phyloP scores from a whole-genome alignment of 2,329 filamentous ascomycete genomes.

The Colletotrichum liaoningense region DNA sequence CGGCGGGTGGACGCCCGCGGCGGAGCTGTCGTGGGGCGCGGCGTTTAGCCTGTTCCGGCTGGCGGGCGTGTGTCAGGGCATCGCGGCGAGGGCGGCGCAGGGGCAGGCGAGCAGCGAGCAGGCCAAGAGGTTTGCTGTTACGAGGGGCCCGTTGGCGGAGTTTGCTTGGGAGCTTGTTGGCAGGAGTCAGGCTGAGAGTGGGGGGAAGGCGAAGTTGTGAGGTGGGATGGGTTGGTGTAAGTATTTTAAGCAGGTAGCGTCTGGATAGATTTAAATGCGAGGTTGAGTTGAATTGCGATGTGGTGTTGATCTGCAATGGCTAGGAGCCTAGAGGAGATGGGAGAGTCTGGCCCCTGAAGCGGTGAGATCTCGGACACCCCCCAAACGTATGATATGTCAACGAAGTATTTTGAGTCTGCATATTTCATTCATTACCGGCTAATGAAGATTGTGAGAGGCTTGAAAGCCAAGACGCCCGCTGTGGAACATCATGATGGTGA shows the following conservation, averaged over 20 bases:
- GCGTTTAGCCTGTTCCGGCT: constrained; percentile 72
- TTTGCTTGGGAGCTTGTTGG: constrained; percentile 80
- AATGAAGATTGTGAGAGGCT: too few relatives aligned
- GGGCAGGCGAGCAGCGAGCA: constrained; percentile 90
- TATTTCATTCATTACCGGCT: too few relatives aligned
- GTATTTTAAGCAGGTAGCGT: not conserved
- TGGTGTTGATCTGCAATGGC: too few relatives aligned
- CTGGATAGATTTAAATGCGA: not conserved
- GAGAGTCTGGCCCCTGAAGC: too few relatives aligned
- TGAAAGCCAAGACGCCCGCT: too few relatives aligned
- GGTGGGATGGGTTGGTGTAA: not conserved
- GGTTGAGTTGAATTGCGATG: too few relatives aligned
- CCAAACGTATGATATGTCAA: too few relatives aligned
- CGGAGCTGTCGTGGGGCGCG: constrained; percentile 70
- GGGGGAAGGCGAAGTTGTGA: constrained; percentile 38
- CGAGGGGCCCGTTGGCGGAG: constrained; percentile 79
- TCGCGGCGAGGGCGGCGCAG: constrained; percentile 86
- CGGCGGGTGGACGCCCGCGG: constrained; percentile 73
- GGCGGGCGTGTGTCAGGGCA: constrained; percentile 82
- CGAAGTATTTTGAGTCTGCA: too few relatives aligned
- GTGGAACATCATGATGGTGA: too few relatives aligned
- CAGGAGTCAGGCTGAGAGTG: constrained; percentile 49
- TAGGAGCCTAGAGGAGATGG: too few relatives aligned
- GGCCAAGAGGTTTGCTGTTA: constrained; percentile 77
- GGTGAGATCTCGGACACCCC: too few relatives aligned